These are phyloP conservation scores for Carex pumila DNA, from an alignment of 176 grass and related monocot species.

Conservation along the genomic window DNA sequence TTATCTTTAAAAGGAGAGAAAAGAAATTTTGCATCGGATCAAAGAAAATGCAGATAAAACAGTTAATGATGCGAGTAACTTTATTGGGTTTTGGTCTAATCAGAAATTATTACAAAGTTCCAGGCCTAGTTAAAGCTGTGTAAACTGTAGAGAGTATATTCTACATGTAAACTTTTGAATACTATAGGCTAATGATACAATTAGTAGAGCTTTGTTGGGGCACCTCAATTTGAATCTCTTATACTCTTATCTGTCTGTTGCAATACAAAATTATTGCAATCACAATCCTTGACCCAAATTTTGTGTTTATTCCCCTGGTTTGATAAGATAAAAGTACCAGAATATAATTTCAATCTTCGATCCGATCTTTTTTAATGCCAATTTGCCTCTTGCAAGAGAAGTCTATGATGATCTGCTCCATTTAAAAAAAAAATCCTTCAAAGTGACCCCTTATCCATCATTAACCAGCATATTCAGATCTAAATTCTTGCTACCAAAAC, in stretches of 20 bases:
- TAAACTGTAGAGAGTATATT: not conserved
- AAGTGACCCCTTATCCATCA: not conserved
- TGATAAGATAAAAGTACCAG: not conserved
- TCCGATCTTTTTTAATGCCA: not conserved
- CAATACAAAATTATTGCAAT: not conserved
- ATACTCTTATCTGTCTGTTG: not conserved
- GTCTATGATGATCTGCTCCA: not conserved
- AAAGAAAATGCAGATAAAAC: conserved; percentile 32
- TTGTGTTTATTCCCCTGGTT: not conserved
- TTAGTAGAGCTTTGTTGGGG: not conserved
- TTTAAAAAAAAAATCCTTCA: not conserved
- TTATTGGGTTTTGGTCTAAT: conserved; percentile 41
- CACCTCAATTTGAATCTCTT: no score
- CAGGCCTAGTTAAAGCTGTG: not conserved
- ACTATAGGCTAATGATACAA: not conserved
- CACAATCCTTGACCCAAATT: not conserved
- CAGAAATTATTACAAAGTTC: not conserved
- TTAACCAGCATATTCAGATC: not conserved
- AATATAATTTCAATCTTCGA: not conserved
- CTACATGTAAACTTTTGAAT: not conserved
- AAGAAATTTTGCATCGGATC: conserved; percentile 69
- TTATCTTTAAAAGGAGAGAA: conserved; percentile 14
- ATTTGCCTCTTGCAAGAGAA: not conserved
- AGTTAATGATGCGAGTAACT: conserved; percentile 25
- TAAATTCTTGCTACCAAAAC: not conserved